Evolutionary conservation across 176 grass and related monocot genomes (phyloP).

Genomic region (Saccharum spontaneum): DNA sequence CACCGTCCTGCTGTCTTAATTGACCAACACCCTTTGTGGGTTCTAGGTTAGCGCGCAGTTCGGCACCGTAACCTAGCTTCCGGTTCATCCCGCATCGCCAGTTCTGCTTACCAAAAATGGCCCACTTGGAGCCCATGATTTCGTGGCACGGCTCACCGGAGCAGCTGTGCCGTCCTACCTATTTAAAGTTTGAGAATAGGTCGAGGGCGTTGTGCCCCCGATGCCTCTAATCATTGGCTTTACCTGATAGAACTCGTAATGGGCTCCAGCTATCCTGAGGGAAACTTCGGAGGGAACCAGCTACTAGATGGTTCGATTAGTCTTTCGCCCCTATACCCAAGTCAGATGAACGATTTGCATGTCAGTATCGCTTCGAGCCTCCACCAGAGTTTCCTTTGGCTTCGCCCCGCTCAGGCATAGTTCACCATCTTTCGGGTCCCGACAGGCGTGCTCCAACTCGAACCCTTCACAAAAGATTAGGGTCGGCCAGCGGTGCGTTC

Average conservation of each 20-base stretch:
- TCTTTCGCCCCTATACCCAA: constrained; percentile 43
- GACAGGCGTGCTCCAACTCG: constrained; percentile 69
- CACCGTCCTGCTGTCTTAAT: too few species aligned
- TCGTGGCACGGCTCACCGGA: constrained; percentile 9
- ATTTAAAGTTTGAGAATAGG: constrained; percentile 64
- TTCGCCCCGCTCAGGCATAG: constrained; percentile 67
- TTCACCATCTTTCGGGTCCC: constrained; percentile 60
- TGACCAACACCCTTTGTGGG: too few species aligned
- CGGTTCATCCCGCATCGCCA: constrained; percentile 76
- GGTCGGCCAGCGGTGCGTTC: constrained; percentile 46
- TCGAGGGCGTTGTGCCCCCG: constrained; percentile 60
- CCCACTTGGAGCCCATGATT: constrained; percentile 71
- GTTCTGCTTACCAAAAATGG: constrained; percentile 79
- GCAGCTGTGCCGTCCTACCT: constrained; percentile 36
- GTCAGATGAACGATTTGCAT: constrained; percentile 29
- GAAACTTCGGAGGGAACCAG: constrained; percentile 47
- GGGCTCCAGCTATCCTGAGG: constrained; percentile 65
- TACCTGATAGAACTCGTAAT: constrained; percentile 56
- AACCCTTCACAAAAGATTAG: constrained; percentile 69
- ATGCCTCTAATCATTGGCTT: constrained; percentile 65
- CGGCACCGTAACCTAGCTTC: constrained; percentile 61
- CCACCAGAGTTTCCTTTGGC: constrained; percentile 70
- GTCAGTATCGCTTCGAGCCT: constrained; percentile 64
- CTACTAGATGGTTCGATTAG: constrained; percentile 59
- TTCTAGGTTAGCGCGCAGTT: constrained; percentile 66